Evolutionary conservation across 106 monocot species (phyloP).

Genomic region (Dendrobium huoshanense): DNA sequence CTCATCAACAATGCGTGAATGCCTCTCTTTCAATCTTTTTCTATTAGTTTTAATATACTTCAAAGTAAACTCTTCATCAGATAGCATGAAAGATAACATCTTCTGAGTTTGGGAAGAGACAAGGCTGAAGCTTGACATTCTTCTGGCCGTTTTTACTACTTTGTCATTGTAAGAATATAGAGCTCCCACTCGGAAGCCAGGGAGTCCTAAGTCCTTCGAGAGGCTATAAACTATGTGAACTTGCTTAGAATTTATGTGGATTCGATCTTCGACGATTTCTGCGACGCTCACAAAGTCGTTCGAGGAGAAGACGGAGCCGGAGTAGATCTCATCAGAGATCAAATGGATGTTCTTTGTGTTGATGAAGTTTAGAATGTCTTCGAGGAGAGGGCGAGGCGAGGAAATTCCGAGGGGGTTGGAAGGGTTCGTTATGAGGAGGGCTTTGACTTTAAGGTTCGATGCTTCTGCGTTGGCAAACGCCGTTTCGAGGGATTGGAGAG

Average conservation of each 20-base stretch:
- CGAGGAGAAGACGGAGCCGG: conserved; percentile 62
- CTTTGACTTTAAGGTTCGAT: conserved; percentile 26
- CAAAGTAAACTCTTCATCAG: conserved; percentile 45
- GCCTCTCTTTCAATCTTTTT: conserved; percentile 44
- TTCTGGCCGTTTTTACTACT: conserved; percentile 63
- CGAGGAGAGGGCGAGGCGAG: conserved; percentile 29
- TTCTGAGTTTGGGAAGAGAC: conserved; percentile 75
- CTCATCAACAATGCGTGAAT: conserved; percentile 27
- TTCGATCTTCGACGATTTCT: conserved; percentile 27
- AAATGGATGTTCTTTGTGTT: conserved; percentile 53
- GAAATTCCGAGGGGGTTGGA: conserved; percentile 56
- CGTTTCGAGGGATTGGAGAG: conserved; percentile 24
- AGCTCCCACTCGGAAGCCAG: conserved; percentile 65
- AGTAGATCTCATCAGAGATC: conserved; percentile 87
- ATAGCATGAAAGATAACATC: conserved; percentile 50
- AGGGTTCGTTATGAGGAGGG: conserved; percentile 54
- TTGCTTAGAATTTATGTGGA: too few species aligned
- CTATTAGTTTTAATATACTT: conserved; percentile 53
- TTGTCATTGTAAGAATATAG: conserved; percentile 67
- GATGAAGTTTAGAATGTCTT: conserved; percentile 43
- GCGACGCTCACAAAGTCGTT: conserved; percentile 64
- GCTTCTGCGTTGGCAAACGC: conserved; percentile 26
- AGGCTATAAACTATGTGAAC: conserved; percentile 85
- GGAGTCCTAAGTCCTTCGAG: conserved; percentile 72
- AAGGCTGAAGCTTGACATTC: conserved; percentile 81